phyloP scores from a whole-genome alignment of 2,329 filamentous ascomycete species.

The Coniochaeta sp. region DNA sequence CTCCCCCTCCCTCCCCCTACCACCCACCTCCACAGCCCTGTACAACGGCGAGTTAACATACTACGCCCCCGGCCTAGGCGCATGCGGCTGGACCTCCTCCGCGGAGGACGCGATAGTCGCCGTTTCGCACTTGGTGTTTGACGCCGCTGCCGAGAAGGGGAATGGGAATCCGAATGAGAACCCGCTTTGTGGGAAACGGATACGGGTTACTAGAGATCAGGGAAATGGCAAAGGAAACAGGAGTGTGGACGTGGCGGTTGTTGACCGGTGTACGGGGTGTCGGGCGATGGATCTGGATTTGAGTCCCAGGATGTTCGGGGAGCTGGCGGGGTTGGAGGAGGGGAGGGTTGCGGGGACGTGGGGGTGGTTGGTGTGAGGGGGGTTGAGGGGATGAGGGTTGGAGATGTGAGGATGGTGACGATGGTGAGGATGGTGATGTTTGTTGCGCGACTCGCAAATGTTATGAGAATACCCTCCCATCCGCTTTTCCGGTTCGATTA shows the following conservation, averaged over 20 bases:
- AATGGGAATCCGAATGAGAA: constrained; percentile 55
- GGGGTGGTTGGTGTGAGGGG: constrained; percentile 21
- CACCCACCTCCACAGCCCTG: not conserved
- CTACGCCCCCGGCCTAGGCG: constrained; percentile 59
- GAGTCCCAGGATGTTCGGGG: constrained; percentile 37
- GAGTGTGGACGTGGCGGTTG: constrained; percentile 52
- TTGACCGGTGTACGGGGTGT: constrained; percentile 58
- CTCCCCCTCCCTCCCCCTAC: constrained; percentile 3
- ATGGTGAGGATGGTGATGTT: too few species aligned
- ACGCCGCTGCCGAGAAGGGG: constrained; percentile 39
- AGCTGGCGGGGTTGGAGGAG: constrained; percentile 34
- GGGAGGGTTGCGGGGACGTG: constrained; percentile 29
- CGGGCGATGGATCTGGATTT: constrained; percentile 39
- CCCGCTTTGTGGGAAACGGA: constrained; percentile 58
- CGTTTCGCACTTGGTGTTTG: constrained; percentile 61
- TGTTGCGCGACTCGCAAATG: too few species aligned
- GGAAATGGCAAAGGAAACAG: constrained; percentile 27
- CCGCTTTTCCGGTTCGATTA: too few species aligned
- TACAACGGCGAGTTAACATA: constrained; percentile 63
- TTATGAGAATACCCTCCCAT: too few species aligned
- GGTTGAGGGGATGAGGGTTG: too few species aligned
- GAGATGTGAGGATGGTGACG: too few species aligned
- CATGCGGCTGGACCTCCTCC: constrained; percentile 55
- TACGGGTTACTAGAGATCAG: constrained; percentile 50
- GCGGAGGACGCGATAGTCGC: constrained; percentile 56